phyloP scores from a whole-genome alignment of 345 rosid genomes.

The Eucalyptus curtisii region DNA sequence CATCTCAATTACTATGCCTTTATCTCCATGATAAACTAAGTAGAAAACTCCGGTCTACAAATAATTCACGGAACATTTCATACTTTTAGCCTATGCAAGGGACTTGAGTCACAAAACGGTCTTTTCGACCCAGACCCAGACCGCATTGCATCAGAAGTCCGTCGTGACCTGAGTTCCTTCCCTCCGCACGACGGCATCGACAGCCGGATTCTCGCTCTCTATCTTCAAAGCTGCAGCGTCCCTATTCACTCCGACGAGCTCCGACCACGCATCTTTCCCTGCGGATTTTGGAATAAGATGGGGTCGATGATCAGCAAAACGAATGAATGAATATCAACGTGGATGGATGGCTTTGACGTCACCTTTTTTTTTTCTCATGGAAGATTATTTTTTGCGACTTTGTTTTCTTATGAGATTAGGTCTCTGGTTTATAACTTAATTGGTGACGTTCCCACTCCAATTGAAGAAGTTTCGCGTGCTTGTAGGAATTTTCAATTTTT shows the following conservation, averaged over 20 bases:
- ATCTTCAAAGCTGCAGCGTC: background rate
- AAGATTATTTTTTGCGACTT: background rate
- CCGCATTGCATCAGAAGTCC: background rate
- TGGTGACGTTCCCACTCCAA: background rate
- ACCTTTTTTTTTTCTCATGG: background rate
- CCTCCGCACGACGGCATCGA: background rate
- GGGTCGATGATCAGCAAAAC: background rate
- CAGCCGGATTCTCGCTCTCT: conserved; percentile 8
- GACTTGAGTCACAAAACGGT: background rate
- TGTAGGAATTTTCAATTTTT: background rate
- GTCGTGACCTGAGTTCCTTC: background rate
- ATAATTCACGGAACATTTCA: background rate
- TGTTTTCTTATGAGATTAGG: too few relatives aligned
- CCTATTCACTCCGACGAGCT: conserved; percentile 9
- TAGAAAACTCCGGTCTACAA: background rate
- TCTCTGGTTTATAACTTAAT: too few relatives aligned
- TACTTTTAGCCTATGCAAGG: background rate
- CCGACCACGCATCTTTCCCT: conserved; percentile 11
- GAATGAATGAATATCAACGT: background rate
- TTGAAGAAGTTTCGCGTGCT: background rate
- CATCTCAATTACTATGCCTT: background rate
- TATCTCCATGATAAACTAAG: background rate
- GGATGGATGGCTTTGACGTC: background rate
- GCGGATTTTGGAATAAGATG: background rate
- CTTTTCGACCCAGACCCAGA: conserved; percentile 10